Evolutionary conservation across 305 asterid genomes (phyloP), one percentile per base, ranked within the genome.

Genomic region (Ruellia speciosa): DNA sequence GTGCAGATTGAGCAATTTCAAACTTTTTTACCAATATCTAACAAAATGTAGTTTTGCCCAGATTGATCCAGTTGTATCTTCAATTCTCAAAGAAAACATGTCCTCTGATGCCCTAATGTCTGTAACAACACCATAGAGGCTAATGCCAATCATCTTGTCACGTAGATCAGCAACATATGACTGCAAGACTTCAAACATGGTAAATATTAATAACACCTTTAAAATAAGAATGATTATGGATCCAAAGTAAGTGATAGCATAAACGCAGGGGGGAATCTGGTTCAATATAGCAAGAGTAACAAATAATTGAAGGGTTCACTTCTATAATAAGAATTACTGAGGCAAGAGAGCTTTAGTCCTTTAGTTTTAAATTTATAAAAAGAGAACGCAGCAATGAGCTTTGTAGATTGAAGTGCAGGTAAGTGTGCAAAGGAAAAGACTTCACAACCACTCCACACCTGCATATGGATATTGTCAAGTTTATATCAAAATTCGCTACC

Each of bases 101-200:
- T 74, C 72, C 37, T 60, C 65, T 66, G 81, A 66, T 52, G 76
- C 68, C 73, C 69, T 72, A 72, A 88, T 77, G 70, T 81, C 81
- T 41, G 74, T 74, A 71, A 88, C 82, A 53, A 56, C 62, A 50
- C 90, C 97, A 63, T 84, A 83, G 73, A 92, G 88, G 77, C 97
- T 82, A 70, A 86, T 75, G 70, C 96, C 79, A 58, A 84, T 79
- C 99, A 86, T 92, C 87, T 88, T 92, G 83, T 82, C 94, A 60
- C 67, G 89, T 62, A 92, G 68, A 77, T 86, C 97, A 70, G 63
- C 76, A 54, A 92, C 79, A 72, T 75, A 86, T 40, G 95, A 78
- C 99, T 92, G 96, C 85, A 88, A 59, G 66, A 79, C 81, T 83
- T 85, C 70, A 75, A 77, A 62, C 51, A 48, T 66, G 77, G 67